Conservation (phyloP, 352 stramenopile genomes). For the Pelagophyceae sp. region DNA sequence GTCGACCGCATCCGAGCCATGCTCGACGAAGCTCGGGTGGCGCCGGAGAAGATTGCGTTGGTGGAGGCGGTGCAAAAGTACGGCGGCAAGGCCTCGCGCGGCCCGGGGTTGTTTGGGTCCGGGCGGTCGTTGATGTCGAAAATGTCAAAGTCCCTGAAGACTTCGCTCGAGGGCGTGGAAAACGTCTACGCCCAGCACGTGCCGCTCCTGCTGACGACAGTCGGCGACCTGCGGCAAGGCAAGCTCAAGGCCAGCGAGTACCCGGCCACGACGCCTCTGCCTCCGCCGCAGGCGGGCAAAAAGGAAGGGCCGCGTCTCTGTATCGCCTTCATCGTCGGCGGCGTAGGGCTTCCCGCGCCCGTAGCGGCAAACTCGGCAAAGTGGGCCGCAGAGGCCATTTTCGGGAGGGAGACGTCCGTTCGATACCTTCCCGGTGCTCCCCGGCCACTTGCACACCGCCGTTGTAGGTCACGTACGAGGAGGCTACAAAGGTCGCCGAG, state of each 20-base stretch:
- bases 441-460: too few relatives aligned
- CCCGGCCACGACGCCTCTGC: constrained; percentile 26
- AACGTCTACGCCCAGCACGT: constrained; percentile 99
- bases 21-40: constrained; percentile 57
- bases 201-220: constrained; percentile 83
- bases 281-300: constrained; percentile 28
- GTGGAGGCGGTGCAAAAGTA: constrained; percentile 64
- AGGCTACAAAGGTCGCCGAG: constrained; percentile 92
- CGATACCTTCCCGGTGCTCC: background rate
- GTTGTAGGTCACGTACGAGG: constrained; percentile 97
- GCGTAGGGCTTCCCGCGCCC: too few relatives aligned
- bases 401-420: too few relatives aligned
- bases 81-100: constrained; percentile 43
- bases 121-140: constrained; percentile 12
- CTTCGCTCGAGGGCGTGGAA: constrained; percentile 78
- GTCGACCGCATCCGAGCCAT: constrained; percentile 54
- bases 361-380: too few relatives aligned
- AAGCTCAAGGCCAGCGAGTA: constrained; percentile 58
- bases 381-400: too few relatives aligned
- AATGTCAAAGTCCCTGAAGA: constrained; percentile 52
- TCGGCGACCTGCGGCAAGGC: constrained; percentile 60
- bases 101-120: constrained; percentile 52
- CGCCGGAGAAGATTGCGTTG: constrained; percentile 54
- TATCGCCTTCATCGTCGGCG: constrained; percentile 95
- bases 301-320: constrained; percentile 59